Evolutionary conservation across 108 stramenopile genomes (phyloP).

Genomic region (Cyclotella atomus): DNA sequence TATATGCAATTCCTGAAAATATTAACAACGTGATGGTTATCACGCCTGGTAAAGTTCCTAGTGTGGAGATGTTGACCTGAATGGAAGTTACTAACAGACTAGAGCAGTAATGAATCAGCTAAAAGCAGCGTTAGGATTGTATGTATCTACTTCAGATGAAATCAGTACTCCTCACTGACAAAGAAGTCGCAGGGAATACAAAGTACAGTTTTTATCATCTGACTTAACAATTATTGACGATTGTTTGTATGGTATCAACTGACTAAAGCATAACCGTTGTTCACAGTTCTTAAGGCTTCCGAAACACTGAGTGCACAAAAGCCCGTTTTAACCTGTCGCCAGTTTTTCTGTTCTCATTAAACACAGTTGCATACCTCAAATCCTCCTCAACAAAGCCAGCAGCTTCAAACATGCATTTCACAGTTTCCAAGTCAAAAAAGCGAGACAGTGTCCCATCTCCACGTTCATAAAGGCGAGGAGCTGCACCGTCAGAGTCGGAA

Average conservation of each 20-base stretch:
- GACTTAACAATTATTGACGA: too few species aligned
- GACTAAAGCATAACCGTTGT: background rate
- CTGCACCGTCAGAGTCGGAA: background rate
- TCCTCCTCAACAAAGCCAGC: slow-evolving; percentile 38
- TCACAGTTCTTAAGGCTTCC: slow-evolving; percentile 17
- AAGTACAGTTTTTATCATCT: too few species aligned
- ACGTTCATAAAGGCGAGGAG: slow-evolving; percentile 25
- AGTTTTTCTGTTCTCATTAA: slow-evolving; percentile 47
- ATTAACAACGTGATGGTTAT: slow-evolving; percentile 72
- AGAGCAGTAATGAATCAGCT: too few species aligned
- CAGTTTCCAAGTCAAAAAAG: slow-evolving; percentile 37
- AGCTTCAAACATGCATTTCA: slow-evolving; percentile 23
- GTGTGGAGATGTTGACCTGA: slow-evolving; percentile 32
- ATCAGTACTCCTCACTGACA: too few species aligned
- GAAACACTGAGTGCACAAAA: slow-evolving; percentile 43
- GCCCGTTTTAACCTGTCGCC: slow-evolving; percentile 35
- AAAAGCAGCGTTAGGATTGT: too few species aligned
- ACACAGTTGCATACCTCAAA: slow-evolving; percentile 48
- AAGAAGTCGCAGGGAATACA: too few species aligned
- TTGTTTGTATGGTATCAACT: background rate
- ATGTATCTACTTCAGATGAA: too few species aligned
- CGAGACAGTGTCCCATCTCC: slow-evolving; percentile 47
- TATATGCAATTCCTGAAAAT: slow-evolving; percentile 85
- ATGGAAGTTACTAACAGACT: background rate
- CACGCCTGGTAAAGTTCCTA: slow-evolving; percentile 54